phyloP scores from a whole-genome alignment of 2,329 filamentous ascomycete genomes.

The Teratosphaeria viscida region DNA sequence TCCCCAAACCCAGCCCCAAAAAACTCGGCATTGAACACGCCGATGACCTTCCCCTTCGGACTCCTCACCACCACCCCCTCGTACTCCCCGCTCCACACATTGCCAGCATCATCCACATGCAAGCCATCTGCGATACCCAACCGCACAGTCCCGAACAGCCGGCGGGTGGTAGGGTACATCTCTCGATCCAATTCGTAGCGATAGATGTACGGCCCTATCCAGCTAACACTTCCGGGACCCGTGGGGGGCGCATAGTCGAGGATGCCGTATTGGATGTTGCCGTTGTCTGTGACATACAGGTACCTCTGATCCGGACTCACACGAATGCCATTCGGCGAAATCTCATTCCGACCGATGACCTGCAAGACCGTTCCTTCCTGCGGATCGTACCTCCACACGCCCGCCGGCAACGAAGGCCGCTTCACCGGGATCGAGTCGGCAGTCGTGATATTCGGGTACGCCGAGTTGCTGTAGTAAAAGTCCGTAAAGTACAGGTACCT shows the following conservation, averaged over 20 bases:
- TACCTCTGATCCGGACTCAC: slow-evolving; percentile 7
- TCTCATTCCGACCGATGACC: slow-evolving; percentile 1
- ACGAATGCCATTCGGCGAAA: slow-evolving; percentile 8
- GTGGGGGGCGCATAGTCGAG: neutral
- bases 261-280: neutral
- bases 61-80: neutral
- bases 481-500: slow-evolving; percentile 10
- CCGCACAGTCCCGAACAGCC: neutral
- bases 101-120: slow-evolving; percentile 1
- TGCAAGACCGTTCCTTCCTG: neutral
- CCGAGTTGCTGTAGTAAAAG: neutral
- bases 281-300: slow-evolving; percentile 9
- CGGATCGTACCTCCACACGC: slow-evolving; percentile 2
- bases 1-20: neutral
- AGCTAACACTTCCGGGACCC: neutral
- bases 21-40: neutral
- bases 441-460: neutral
- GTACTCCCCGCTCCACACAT: neutral
- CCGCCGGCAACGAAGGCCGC: neutral
- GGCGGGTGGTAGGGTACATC: neutral
- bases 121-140: neutral
- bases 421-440: neutral
- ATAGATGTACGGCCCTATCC: slow-evolving; percentile 3
- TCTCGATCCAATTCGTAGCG: neutral
- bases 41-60: neutral